A percentile compares a stretch with the other conserved stretches of the same genome.
phyloP scores from a whole-genome alignment of 2,329 filamentous ascomycete genomes.

The Phyllosticta citriasiana region DNA sequence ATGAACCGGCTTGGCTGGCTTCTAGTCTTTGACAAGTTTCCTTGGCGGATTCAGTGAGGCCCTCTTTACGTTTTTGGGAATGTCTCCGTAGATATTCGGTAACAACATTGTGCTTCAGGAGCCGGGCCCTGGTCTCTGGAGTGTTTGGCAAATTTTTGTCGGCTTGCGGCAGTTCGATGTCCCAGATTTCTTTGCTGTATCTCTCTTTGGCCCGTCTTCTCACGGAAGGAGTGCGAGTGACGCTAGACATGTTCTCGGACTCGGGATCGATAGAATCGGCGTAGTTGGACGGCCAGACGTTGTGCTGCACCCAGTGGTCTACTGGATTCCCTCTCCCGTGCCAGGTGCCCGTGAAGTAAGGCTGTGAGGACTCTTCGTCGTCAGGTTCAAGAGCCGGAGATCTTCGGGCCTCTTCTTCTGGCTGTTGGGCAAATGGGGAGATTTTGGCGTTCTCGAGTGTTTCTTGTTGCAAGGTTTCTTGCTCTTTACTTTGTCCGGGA shows the following conservation, averaged over 20 bases:
- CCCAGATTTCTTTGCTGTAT: background rate
- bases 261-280: background rate
- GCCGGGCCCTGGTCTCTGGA: no score
- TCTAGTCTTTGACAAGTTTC: background rate
- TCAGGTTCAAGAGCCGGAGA: background rate
- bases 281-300: background rate
- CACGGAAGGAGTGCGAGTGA: background rate
- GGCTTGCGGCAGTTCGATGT: no score
- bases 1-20: background rate
- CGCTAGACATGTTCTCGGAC: background rate
- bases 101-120: background rate
- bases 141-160: no score
- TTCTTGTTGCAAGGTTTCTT: no score
- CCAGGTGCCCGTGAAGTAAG: background rate
- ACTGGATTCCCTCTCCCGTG: background rate
- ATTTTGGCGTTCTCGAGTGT: no score
- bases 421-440: no score
- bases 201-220: background rate
- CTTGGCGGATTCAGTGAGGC: background rate
- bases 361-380: no score
- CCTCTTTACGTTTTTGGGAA: background rate
- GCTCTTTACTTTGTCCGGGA: no score
- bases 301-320: background rate
- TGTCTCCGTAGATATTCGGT: background rate
- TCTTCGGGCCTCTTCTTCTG: no score